Conservation (phyloP, 441 rosid genomes). For the Populus hybrid region DNA sequence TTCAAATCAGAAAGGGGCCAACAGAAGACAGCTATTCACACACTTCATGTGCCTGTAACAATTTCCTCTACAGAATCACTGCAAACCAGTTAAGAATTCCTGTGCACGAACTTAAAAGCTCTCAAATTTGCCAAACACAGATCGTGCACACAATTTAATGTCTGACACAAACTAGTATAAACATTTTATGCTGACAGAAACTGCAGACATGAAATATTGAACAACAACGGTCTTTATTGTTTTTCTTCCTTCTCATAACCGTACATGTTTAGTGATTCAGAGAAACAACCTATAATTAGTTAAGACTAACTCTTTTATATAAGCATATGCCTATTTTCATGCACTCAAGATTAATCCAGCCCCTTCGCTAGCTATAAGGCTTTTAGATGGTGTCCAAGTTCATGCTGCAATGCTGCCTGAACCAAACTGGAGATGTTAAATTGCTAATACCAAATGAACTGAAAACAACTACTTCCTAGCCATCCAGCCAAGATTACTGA, state of each 20-base stretch:
- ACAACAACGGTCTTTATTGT: neutral
- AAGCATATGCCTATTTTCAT: neutral
- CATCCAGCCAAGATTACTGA: no score
- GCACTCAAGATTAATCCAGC: neutral
- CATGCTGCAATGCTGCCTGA: neutral
- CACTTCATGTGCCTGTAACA: neutral
- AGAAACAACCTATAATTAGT: neutral
- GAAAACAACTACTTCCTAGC: neutral
- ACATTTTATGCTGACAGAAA: neutral
- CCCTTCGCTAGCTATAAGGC: neutral
- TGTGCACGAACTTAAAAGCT: neutral
- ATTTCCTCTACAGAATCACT: neutral
- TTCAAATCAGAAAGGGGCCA: neutral
- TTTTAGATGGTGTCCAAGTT: neutral
- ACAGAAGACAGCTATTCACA: neutral
- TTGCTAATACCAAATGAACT: neutral
- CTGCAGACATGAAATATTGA: neutral
- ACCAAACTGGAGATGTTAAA: neutral
- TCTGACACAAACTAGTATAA: neutral
- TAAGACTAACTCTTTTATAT: neutral
- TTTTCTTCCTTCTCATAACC: neutral
- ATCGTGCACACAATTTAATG: neutral
- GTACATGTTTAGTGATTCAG: neutral
- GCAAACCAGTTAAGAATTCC: neutral
- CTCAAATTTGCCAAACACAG: neutral